Evolutionary conservation across 345 rosid genomes (phyloP).

Genomic region (Aegle marmelos): DNA sequence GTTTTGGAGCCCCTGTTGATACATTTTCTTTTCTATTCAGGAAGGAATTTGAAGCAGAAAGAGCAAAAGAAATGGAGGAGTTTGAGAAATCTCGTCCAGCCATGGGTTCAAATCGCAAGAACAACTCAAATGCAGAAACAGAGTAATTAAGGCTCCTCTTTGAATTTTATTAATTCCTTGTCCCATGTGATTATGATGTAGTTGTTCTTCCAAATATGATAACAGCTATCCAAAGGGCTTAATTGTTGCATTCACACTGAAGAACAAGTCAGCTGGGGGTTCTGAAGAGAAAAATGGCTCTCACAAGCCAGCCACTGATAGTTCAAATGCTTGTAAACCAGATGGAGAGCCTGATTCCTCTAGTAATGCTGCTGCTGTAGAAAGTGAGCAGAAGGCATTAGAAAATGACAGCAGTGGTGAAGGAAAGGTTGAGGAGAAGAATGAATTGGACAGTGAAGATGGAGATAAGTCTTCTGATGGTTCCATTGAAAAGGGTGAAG

Average conservation of each 20-base stretch:
- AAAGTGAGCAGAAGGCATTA: slow-evolving; percentile 17
- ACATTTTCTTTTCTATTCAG: slow-evolving; percentile 31
- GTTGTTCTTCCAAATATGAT: slow-evolving; percentile 12
- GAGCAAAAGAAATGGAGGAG: slow-evolving; percentile 49
- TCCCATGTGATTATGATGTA: slow-evolving; percentile 10
- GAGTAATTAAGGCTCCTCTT: slow-evolving; percentile 35
- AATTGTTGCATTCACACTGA: slow-evolving; percentile 75
- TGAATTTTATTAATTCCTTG: background rate
- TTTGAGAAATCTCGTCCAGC: slow-evolving; percentile 37
- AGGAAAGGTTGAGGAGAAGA: slow-evolving; percentile 33
- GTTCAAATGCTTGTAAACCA: slow-evolving; percentile 19
- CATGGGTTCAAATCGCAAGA: slow-evolving; percentile 41
- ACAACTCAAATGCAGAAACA: slow-evolving; percentile 40
- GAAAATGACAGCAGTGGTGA: slow-evolving; percentile 15
- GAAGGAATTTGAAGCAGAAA: slow-evolving; percentile 80
- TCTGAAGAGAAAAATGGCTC: slow-evolving; percentile 32
- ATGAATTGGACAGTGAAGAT: slow-evolving; percentile 18
- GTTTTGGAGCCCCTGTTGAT: background rate
- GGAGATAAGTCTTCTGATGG: slow-evolving; percentile 48
- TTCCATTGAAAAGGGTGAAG: slow-evolving; percentile 34
- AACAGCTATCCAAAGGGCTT: slow-evolving; percentile 84
- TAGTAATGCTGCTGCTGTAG: slow-evolving; percentile 20
- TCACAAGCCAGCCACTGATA: slow-evolving; percentile 30
- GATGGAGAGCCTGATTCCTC: slow-evolving; percentile 29
- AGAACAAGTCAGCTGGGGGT: slow-evolving; percentile 40